phyloP scores from a whole-genome alignment of 768 basidiomycete genomes.

The Tricholoma saponaceum region DNA sequence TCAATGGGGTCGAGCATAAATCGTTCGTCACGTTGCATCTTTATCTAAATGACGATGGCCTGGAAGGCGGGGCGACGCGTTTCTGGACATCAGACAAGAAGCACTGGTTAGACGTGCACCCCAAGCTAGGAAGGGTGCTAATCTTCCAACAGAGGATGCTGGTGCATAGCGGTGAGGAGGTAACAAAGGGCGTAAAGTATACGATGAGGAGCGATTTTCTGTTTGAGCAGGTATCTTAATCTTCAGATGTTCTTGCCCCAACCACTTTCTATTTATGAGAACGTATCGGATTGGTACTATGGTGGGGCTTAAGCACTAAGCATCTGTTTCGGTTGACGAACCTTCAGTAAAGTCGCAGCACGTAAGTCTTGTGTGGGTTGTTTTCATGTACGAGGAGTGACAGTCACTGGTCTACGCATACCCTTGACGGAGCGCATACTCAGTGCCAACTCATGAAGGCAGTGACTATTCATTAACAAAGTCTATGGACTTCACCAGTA shows the following conservation, averaged over 20 bases:
- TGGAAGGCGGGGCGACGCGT: conserved; percentile 34
- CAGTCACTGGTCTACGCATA: too few species aligned
- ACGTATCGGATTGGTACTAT: too few species aligned
- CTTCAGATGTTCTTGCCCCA: too few species aligned
- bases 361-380: conserved; percentile 65
- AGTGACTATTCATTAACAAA: not conserved
- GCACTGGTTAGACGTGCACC: conserved; percentile 27
- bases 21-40: conserved; percentile 40
- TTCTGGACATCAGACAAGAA: conserved; percentile 32
- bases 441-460: too few species aligned
- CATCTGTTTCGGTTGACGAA: too few species aligned
- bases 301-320: too few species aligned
- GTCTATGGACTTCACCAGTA: conserved; percentile 8
- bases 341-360: conserved; percentile 35
- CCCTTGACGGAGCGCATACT: too few species aligned
- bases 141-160: conserved; percentile 40
- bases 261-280: too few species aligned
- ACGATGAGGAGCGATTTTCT: conserved; percentile 36
- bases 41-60: conserved; percentile 31
- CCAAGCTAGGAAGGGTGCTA: conserved; percentile 34
- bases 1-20: conserved; percentile 22
- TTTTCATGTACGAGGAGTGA: too few species aligned
- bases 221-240: conserved; percentile 20
- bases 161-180: conserved; percentile 37
- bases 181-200: conserved; percentile 31